A percentile compares a stretch with the other conserved stretches of the same genome.
phyloP scores from a whole-genome alignment of 441 rosid genomes.

The Erysimum cheiri region DNA sequence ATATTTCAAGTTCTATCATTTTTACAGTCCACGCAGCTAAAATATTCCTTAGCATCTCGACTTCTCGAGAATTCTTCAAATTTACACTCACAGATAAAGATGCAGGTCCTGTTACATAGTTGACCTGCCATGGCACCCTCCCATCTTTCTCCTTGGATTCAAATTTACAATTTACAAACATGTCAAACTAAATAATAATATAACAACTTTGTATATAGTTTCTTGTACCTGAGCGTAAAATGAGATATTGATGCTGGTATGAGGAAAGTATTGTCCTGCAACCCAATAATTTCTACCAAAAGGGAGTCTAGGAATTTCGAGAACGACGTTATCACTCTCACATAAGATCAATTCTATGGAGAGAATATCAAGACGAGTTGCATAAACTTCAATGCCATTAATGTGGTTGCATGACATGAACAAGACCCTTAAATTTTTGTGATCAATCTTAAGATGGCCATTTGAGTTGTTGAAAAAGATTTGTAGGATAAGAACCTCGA shows the following conservation, averaged over 20 bases:
- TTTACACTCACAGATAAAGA: neutral
- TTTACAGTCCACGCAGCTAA: neutral
- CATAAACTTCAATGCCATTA: neutral
- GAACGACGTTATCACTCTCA: neutral
- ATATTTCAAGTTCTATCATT: neutral
- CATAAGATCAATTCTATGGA: neutral
- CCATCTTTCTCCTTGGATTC: neutral
- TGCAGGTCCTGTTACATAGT: neutral
- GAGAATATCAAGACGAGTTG: neutral
- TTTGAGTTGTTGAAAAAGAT: neutral
- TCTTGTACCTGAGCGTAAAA: neutral
- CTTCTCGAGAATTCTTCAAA: neutral
- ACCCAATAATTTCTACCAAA: conserved; percentile 12
- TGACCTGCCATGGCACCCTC: neutral
- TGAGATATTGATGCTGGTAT: neutral
- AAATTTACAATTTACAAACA: neutral
- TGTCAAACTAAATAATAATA: no score
- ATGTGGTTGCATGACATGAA: neutral
- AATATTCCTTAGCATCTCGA: neutral
- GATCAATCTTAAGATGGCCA: conserved; percentile 5
- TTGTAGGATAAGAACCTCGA: conserved; percentile 1
- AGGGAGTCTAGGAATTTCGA: neutral
- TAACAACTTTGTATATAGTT: neutral
- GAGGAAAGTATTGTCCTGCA: neutral
- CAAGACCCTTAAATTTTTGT: neutral